Evolutionary conservation across 257 asterid species (phyloP).

Genomic region (Asclepias syriaca): DNA sequence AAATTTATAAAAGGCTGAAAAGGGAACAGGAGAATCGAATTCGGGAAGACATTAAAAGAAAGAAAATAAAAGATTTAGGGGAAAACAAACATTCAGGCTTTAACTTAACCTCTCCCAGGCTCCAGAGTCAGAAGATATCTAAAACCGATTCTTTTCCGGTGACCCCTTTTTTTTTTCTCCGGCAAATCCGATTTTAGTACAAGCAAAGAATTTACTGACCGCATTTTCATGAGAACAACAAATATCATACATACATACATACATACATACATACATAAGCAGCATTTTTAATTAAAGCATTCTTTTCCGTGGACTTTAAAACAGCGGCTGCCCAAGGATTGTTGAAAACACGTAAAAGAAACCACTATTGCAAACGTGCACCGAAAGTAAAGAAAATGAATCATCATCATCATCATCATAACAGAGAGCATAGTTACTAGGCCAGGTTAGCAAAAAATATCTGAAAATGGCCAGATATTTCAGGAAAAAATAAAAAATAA

Average conservation of each 20-base stretch:
- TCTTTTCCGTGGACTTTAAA: neutral
- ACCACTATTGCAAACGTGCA: constrained; percentile 17
- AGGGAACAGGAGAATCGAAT: constrained; percentile 4
- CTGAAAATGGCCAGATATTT: too few relatives aligned
- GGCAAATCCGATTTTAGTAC: constrained; percentile 17
- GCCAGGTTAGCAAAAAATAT: neutral
- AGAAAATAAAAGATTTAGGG: neutral
- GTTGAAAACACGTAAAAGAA: neutral
- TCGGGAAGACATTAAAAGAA: too few relatives aligned
- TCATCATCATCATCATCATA: neutral
- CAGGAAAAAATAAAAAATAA: too few relatives aligned
- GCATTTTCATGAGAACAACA: too few relatives aligned
- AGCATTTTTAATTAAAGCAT: too few relatives aligned
- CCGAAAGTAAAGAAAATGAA: constrained; percentile 4
- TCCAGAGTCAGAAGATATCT: constrained; percentile 6
- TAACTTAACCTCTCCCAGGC: constrained; percentile 9
- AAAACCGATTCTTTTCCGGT: neutral
- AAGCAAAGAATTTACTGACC: neutral
- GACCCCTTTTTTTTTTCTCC: neutral
- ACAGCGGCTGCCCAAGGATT: neutral
- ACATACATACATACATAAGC: neutral
- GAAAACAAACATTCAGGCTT: neutral
- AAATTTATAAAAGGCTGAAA: neutral
- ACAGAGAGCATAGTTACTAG: neutral
- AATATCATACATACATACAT: neutral